Evolutionary conservation across 2,329 filamentous ascomycete species (phyloP).

Genomic region (Ascochyta lentis): DNA sequence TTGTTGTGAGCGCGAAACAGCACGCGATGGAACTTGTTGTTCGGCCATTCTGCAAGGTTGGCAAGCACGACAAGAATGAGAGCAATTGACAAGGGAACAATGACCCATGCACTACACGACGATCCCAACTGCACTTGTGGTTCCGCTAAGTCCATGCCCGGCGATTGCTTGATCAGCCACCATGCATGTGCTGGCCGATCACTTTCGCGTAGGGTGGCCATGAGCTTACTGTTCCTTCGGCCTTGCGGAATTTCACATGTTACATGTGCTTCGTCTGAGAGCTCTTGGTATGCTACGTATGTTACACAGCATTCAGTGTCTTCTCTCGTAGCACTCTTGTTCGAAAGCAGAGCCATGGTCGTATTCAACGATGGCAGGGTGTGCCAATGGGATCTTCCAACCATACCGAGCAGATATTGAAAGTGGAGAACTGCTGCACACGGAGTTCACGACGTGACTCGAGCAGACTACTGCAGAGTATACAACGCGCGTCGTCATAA

Average conservation of each 20-base stretch:
- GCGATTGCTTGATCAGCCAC: slow-evolving; percentile 5
- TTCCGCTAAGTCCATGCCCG: neutral
- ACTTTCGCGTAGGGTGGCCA: neutral
- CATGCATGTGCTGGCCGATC: slow-evolving; percentile 14
- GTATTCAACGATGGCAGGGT: neutral
- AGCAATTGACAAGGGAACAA: neutral
- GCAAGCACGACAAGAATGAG: slow-evolving; percentile 2
- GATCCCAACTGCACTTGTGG: neutral
- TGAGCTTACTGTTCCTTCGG: slow-evolving; percentile 3
- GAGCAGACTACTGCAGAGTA: neutral
- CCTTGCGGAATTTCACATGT: neutral
- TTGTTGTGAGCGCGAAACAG: slow-evolving; percentile 1
- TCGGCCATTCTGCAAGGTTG: slow-evolving; percentile 5
- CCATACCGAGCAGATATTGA: neutral
- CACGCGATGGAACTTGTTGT: slow-evolving; percentile 1
- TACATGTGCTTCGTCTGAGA: neutral
- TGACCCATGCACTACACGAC: neutral
- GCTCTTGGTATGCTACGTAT: neutral
- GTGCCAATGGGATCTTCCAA: slow-evolving; percentile 1
- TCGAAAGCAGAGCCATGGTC: neutral
- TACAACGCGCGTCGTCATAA: neutral
- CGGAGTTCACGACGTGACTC: neutral
- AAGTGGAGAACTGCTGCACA: slow-evolving; percentile 6
- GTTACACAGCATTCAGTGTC: slow-evolving; percentile 2
- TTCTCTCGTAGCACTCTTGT: neutral